Evolutionary conservation across 2,329 filamentous ascomycete species (phyloP), one percentile per base, ranked within the genome.

Genomic region (Ascochyta lentis): DNA sequence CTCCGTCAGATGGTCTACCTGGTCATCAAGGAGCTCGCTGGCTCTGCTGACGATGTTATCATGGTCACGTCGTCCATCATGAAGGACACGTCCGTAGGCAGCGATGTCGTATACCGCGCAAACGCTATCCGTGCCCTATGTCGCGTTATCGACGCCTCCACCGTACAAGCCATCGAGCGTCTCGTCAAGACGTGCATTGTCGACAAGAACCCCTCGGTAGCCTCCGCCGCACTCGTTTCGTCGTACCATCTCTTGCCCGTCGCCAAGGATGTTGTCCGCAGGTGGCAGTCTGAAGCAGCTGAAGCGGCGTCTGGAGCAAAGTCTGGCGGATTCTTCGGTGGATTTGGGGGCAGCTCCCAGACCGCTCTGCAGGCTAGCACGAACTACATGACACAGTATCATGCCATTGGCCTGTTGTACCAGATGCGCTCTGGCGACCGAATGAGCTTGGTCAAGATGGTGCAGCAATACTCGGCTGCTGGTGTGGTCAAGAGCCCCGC

Each of bases 41-140:
- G 88, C 77, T 96, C 92, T 23, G 95, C 95, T 56, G 92, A 98
- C 81, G 95, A 99, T 83, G 96, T 97, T 63, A 99, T 99, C 76
- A 98, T 99, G 95, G 95, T 97, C 60, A 99, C 95, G 16, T 96
- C 92, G 79, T 97, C 94, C 67, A 97, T 99, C 69, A 99, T 98
- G 95, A 99, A 99, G 83, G 95, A 99, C 77, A 97, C 94, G 10
- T 92, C 93, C 48, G 92, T 96, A 61, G 91, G 93, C 71, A 97
- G 92, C 72, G 95, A 98, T 74, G 89, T 93, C 49, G 70, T 74
- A 27, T 74, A 93, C 81, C 86, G 95, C 70, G 92, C 95, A 48
- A 99, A 99, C 80, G 94, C 95, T 60, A 98, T 98, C 74, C 86
- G 95, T 68, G 93, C 94, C 35, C 83, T 98, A 66, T 98, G 94